Percentiles rank a stretch among this genome's conserved stretches.
Evolutionary conservation across 192 early-diverging fungal species (phyloP).

Genomic region (Backusella sp.): DNA sequence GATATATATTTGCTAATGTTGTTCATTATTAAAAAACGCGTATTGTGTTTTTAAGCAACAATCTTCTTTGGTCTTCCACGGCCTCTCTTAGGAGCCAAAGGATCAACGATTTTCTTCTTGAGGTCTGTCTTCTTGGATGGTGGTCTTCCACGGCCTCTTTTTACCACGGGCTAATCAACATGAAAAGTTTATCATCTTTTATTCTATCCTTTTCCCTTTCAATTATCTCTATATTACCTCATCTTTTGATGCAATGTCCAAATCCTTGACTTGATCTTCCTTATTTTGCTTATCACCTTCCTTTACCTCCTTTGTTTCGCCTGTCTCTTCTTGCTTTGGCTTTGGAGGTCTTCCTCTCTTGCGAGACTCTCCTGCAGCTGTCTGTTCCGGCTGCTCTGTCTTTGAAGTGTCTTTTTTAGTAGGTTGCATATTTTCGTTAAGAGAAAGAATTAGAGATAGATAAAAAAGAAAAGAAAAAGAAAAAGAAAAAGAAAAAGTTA

Average conservation of each 20-base stretch:
- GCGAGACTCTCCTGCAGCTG: neutral
- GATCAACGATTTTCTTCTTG: neutral
- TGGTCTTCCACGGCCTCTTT: conserved; percentile 14
- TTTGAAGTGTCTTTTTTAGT: neutral
- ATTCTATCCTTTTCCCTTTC: neutral
- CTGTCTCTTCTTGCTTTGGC: neutral
- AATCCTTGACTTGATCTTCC: neutral
- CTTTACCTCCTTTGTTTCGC: neutral
- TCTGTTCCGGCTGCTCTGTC: neutral
- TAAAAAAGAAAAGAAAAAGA: neutral
- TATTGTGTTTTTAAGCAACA: conserved; percentile 6
- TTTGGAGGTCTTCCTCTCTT: conserved; percentile 1
- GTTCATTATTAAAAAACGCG: neutral
- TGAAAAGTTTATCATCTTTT: neutral
- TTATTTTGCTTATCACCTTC: neutral
- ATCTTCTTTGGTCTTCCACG: conserved; percentile 20
- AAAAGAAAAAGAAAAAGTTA: neutral
- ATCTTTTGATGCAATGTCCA: neutral
- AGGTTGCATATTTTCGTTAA: neutral
- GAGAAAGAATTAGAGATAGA: neutral
- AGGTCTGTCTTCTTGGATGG: neutral
- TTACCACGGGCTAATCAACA: conserved; percentile 8
- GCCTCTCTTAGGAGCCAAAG: conserved; percentile 12
- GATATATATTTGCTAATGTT: neutral
- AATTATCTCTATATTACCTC: neutral